phyloP scores from a whole-genome alignment of 1,284 basidiomycete species.

The Malassezia yamatoensis region DNA sequence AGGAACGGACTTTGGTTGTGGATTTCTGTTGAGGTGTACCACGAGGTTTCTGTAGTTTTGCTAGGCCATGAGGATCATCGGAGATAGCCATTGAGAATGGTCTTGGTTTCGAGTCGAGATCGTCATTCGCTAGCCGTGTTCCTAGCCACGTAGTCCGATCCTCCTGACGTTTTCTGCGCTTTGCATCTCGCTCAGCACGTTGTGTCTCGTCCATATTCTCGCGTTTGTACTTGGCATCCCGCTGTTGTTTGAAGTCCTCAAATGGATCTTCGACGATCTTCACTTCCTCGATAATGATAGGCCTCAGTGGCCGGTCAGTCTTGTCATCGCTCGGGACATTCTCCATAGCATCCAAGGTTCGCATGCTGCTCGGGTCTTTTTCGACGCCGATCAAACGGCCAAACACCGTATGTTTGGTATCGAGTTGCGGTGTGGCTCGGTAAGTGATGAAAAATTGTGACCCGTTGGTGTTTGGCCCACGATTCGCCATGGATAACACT shows the following conservation, averaged over 20 bases:
- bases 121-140: constrained; percentile 12
- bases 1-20: constrained; percentile 11
- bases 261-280: constrained; percentile 39
- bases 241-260: constrained; percentile 24
- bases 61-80: constrained; percentile 12
- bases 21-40: not conserved
- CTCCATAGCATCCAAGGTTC: constrained; percentile 70
- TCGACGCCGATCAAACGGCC: constrained; percentile 84
- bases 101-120: not conserved
- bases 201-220: constrained; percentile 29
- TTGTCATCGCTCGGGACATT: constrained; percentile 67
- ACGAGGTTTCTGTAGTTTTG: constrained; percentile 5
- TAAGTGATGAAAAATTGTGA: constrained; percentile 42
- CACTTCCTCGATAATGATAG: constrained; percentile 55
- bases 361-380: constrained; percentile 50
- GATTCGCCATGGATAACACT: constrained; percentile 44
- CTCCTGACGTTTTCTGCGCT: constrained; percentile 30
- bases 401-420: constrained; percentile 83
- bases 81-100: not conserved
- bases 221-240: constrained; percentile 19
- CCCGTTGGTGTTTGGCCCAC: constrained; percentile 37
- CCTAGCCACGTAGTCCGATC: constrained; percentile 43
- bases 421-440: constrained; percentile 57
- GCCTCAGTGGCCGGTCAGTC: constrained; percentile 73
- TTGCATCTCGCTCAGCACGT: constrained; percentile 22